Evolutionary conservation across 306 rosid genomes (phyloP).

Genomic region (Fragaria ananassa): DNA sequence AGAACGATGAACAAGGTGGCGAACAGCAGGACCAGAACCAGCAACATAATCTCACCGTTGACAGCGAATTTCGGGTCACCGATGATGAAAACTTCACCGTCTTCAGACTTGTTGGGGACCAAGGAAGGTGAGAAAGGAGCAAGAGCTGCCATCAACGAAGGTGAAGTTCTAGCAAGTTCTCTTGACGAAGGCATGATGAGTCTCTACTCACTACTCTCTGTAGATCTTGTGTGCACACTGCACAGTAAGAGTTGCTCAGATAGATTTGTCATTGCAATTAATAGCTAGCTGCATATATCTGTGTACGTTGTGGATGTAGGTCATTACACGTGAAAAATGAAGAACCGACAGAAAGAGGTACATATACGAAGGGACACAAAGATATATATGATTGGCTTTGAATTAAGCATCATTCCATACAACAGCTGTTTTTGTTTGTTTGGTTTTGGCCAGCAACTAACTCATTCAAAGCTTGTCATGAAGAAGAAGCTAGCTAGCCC

Average conservation of each 20-base stretch:
- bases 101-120: constrained; percentile 23
- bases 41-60: constrained; percentile 44
- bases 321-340: background rate
- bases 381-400: background rate
- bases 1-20: constrained; percentile 20
- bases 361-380: background rate
- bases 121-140: constrained; percentile 22
- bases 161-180: background rate
- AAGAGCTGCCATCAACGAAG: constrained; percentile 18
- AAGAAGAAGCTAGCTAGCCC: background rate
- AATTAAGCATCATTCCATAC: background rate
- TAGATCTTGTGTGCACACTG: background rate
- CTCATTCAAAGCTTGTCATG: background rate
- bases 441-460: background rate
- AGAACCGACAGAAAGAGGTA: background rate
- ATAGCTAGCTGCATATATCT: background rate
- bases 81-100: constrained; percentile 15
- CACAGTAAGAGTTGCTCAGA: background rate
- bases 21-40: constrained; percentile 35
- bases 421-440: background rate
- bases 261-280: background rate
- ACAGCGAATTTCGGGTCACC: constrained; percentile 34
- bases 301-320: background rate
- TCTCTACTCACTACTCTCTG: background rate
- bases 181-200: background rate